phyloP scores from a whole-genome alignment of 768 basidiomycete species.

The Cystobasidium tubakii region DNA sequence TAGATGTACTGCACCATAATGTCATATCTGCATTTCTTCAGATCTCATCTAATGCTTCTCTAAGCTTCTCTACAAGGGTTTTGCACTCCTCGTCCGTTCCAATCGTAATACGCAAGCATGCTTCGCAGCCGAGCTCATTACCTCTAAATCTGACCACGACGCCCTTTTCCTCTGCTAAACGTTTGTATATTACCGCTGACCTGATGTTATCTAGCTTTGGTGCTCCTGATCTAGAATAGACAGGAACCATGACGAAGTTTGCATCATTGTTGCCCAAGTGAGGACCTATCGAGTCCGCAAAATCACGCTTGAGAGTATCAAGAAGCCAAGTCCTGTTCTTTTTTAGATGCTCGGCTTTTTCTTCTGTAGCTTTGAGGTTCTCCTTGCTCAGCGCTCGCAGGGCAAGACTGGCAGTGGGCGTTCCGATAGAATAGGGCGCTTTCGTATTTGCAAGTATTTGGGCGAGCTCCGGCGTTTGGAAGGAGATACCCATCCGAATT shows the following conservation, averaged over 20 bases:
- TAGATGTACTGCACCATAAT: neutral
- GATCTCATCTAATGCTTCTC: conserved; percentile 44
- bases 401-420: conserved; percentile 78
- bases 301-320: neutral
- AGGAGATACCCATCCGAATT: conserved; percentile 85
- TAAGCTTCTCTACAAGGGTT: conserved; percentile 58
- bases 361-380: conserved; percentile 57
- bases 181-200: conserved; percentile 64
- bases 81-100: conserved; percentile 76
- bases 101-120: conserved; percentile 80
- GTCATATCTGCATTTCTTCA: conserved; percentile 7
- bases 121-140: conserved; percentile 73
- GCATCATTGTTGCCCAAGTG: conserved; percentile 76
- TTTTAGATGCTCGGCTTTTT: neutral
- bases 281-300: conserved; percentile 52
- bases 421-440: conserved; percentile 93
- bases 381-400: conserved; percentile 65
- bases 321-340: conserved; percentile 47
- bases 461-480: conserved; percentile 82
- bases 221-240: conserved; percentile 56
- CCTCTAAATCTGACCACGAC: conserved; percentile 91
- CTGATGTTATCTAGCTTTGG: conserved; percentile 59
- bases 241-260: conserved; percentile 80
- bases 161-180: conserved; percentile 73
- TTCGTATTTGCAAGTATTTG: conserved; percentile 91